Evolutionary conservation across 2,329 filamentous ascomycete species (phyloP).

Genomic region (Mariannaea elegans): DNA sequence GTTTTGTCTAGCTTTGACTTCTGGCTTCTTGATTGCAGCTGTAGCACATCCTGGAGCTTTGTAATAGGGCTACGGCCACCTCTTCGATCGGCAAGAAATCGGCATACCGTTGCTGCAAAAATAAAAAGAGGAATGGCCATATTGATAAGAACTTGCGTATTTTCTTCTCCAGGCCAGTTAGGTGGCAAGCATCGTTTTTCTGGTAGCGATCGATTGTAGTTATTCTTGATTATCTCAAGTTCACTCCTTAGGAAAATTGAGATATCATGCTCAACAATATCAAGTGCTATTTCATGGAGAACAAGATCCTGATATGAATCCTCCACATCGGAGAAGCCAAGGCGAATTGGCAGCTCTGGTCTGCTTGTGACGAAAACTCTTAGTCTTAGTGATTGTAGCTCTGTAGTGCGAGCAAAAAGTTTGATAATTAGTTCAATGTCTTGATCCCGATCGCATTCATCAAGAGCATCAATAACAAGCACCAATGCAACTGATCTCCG

Average conservation of each 20-base stretch:
- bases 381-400: not conserved
- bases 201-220: conserved; percentile 30
- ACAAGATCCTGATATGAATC: conserved; percentile 32
- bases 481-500: not conserved
- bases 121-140: conserved; percentile 49
- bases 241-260: conserved; percentile 43
- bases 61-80: conserved; percentile 30
- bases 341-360: no score
- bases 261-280: no score
- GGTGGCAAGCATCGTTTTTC: not conserved
- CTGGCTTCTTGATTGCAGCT: conserved; percentile 6
- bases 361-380: no score
- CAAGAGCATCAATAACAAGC: not conserved
- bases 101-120: conserved; percentile 46
- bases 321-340: conserved; percentile 45
- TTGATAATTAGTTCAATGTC: not conserved
- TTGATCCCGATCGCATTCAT: not conserved
- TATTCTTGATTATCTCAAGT: conserved; percentile 40
- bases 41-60: conserved; percentile 38
- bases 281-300: conserved; percentile 51
- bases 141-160: conserved; percentile 23
- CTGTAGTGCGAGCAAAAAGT: not conserved
- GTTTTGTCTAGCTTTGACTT: conserved; percentile 28
- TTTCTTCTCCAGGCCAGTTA: conserved; percentile 17
- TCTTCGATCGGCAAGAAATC: conserved; percentile 37